phyloP scores from a whole-genome alignment of 2,329 filamentous ascomycete species.

The Penicillium janthinellum region DNA sequence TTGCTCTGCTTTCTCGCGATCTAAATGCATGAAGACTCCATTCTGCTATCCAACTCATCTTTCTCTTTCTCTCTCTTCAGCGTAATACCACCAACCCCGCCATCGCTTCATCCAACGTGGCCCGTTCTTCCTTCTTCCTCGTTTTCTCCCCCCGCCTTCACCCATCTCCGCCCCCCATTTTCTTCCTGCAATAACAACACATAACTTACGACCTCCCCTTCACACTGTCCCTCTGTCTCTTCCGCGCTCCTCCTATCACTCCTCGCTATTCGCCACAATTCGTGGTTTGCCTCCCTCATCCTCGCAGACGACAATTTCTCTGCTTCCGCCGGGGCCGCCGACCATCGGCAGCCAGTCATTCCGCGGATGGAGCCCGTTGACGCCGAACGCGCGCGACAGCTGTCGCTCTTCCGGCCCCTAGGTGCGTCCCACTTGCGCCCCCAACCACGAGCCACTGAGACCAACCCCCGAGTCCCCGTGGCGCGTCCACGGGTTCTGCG shows the following conservation, averaged over 20 bases:
- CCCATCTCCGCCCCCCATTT: neutral
- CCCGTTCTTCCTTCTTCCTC: neutral
- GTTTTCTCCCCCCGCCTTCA: neutral
- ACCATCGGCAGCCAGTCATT: conserved; percentile 8
- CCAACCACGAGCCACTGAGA: conserved; percentile 37
- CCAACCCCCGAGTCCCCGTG: conserved; percentile 33
- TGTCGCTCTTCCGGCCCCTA: conserved; percentile 49
- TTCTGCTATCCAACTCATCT: neutral
- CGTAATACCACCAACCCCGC: conserved; percentile 1
- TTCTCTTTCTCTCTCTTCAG: neutral
- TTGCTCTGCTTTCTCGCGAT: too few species aligned
- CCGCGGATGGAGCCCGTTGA: conserved; percentile 35
- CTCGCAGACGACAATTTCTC: conserved; percentile 10
- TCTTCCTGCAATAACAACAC: conserved; percentile 3
- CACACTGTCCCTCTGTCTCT: neutral
- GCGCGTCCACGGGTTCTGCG: conserved; percentile 34
- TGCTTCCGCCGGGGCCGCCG: conserved; percentile 20
- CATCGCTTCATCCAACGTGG: neutral
- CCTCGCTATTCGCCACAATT: neutral
- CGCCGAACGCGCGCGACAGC: conserved; percentile 44
- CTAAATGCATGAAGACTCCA: neutral
- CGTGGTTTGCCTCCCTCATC: conserved; percentile 13
- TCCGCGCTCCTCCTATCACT: neutral
- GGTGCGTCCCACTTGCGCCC: conserved; percentile 38
- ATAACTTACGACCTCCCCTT: neutral